phyloP scores from a whole-genome alignment of 225 moss, liverwort and hornwort genomes.

The Anthoceros angustus region DNA sequence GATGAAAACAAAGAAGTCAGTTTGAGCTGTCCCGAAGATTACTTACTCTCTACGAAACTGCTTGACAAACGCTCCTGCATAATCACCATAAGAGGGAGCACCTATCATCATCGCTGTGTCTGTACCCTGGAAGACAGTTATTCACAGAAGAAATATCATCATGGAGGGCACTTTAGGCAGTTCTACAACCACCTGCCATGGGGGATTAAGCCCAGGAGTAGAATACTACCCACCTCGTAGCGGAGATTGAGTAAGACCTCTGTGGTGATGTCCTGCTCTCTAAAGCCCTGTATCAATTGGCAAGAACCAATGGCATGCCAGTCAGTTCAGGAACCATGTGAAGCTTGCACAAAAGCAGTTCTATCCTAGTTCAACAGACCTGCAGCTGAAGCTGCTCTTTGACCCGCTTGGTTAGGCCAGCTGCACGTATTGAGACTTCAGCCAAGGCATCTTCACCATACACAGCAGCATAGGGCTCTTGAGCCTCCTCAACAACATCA shows the following conservation, averaged over 20 bases:
- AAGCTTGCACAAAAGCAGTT: not conserved
- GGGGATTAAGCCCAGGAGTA: not conserved
- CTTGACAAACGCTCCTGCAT: slow-evolving; percentile 63
- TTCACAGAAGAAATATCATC: slow-evolving; percentile 3
- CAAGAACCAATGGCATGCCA: not conserved
- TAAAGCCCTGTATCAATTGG: slow-evolving; percentile 37
- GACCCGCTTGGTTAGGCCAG: slow-evolving; percentile 30
- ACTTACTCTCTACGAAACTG: slow-evolving; percentile 93
- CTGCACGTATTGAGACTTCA: slow-evolving; percentile 50
- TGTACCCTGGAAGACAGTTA: slow-evolving; percentile 36
- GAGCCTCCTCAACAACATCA: slow-evolving; percentile 95
- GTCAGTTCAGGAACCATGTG: not conserved
- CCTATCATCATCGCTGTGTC: slow-evolving; percentile 96
- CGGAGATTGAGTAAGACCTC: slow-evolving; percentile 83
- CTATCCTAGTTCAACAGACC: slow-evolving; percentile 7
- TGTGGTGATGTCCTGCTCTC: slow-evolving; percentile 49
- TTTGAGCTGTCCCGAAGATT: too few relatives aligned
- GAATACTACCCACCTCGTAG: slow-evolving; percentile 33
- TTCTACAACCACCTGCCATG: not conserved
- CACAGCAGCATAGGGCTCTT: slow-evolving; percentile 76
- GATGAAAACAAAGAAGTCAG: not conserved
- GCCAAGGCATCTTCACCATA: slow-evolving; percentile 45
- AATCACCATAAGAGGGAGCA: slow-evolving; percentile 48
- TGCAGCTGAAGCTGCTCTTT: slow-evolving; percentile 49
- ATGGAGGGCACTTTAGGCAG: too few relatives aligned